Conservation (phyloP, 2,329 filamentous ascomycete genomes). For the Neofusicoccum umdonicola region DNA sequence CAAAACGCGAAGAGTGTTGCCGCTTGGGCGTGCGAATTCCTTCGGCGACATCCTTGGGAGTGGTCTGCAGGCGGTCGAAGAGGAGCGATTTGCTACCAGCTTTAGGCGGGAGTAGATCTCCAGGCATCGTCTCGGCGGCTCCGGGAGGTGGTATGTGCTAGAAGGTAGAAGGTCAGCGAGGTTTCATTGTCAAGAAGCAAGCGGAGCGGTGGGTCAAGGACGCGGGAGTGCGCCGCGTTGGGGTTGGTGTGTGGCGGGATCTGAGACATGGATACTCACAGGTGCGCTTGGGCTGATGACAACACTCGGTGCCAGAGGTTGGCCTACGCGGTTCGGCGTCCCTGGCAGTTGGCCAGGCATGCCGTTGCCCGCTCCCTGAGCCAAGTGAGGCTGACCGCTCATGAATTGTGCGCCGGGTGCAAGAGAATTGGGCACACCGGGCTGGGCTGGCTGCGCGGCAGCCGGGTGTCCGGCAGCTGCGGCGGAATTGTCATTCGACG, state of each 20-base stretch:
- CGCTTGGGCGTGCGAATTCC: slow-evolving; percentile 92
- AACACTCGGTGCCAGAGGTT: slow-evolving; percentile 75
- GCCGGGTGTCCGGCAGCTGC: slow-evolving; percentile 24
- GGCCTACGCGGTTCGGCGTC: slow-evolving; percentile 63
- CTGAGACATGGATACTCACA: slow-evolving; percentile 28
- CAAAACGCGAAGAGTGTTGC: slow-evolving; percentile 95
- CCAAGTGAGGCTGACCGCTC: slow-evolving; percentile 29
- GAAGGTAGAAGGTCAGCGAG: slow-evolving; percentile 20
- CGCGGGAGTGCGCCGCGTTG: not conserved
- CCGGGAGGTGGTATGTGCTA: slow-evolving; percentile 91
- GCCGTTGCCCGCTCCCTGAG: slow-evolving; percentile 15
- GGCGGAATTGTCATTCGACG: slow-evolving; percentile 38
- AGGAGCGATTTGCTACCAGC: slow-evolving; percentile 84
- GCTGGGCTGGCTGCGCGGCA: slow-evolving; percentile 28
- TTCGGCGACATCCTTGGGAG: slow-evolving; percentile 94
- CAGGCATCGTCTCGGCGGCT: slow-evolving; percentile 94
- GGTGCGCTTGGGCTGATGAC: slow-evolving; percentile 93
- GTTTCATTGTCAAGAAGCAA: slow-evolving; percentile 8
- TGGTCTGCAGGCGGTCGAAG: slow-evolving; percentile 86
- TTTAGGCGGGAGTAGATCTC: slow-evolving; percentile 92
- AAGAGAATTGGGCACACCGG: slow-evolving; percentile 30
- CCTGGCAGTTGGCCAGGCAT: slow-evolving; percentile 42
- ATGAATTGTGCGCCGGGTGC: slow-evolving; percentile 32
- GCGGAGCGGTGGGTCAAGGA: slow-evolving; percentile 1
- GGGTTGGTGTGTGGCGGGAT: slow-evolving; percentile 10